Conservation (phyloP, 768 basidiomycete genomes). For the Amanita muscaria region DNA sequence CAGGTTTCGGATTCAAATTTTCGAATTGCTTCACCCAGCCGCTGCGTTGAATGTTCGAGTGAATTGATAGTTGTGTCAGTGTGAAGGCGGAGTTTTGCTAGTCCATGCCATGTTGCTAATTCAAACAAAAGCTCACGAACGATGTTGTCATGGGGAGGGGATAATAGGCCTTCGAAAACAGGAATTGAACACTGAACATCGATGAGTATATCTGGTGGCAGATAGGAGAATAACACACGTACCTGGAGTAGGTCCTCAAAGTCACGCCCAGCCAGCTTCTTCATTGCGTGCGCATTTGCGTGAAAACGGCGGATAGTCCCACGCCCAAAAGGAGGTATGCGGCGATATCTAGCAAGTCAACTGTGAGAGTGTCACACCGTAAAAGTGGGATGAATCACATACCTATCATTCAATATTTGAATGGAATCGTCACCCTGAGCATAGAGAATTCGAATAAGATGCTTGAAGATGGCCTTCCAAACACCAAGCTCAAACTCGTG, state of each 20-base stretch:
- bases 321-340: slow-evolving; percentile 21
- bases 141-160: slow-evolving; percentile 18
- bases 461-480: slow-evolving; percentile 29
- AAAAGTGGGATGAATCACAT: not conserved
- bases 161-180: slow-evolving; percentile 29
- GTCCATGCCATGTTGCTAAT: slow-evolving; percentile 27
- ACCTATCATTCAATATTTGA: slow-evolving; percentile 18
- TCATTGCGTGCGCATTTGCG: slow-evolving; percentile 26
- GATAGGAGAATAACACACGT: not conserved
- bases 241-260: slow-evolving; percentile 39
- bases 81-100: slow-evolving; percentile 23
- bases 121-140: slow-evolving; percentile 21
- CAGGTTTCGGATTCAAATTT: slow-evolving; percentile 16
- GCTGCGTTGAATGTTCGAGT: slow-evolving; percentile 19
- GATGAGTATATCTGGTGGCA: not conserved
- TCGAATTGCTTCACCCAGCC: slow-evolving; percentile 17
- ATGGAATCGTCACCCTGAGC: slow-evolving; percentile 13
- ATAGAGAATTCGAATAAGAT: slow-evolving; percentile 25
- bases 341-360: slow-evolving; percentile 19
- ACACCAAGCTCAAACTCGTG: slow-evolving; percentile 1
- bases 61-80: slow-evolving; percentile 12
- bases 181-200: slow-evolving; percentile 23
- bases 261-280: slow-evolving; percentile 22
- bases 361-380: not conserved
- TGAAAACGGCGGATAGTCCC: slow-evolving; percentile 28